Evolutionary conservation across 345 rosid genomes (phyloP), one percentile per base, ranked within the genome.

Genomic region (Eucalyptus paniculata): DNA sequence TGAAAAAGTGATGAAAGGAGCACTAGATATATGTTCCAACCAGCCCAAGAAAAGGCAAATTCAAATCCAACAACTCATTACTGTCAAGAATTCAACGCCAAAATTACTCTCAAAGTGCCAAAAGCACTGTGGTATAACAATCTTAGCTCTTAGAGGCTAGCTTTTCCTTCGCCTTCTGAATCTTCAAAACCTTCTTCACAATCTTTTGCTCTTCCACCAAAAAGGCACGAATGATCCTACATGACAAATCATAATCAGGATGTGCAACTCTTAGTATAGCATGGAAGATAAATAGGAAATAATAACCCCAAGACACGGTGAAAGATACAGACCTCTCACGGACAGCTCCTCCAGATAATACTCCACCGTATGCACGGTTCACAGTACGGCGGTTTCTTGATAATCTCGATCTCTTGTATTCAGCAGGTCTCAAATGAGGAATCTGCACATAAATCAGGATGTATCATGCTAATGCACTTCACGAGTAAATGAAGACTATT

Each of bases 121-220:
- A 37, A 72, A 37, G 83, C 83, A 37, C 83, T 19, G 83, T 77
- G 28, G 83, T 77, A 77, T 37, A 77, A 77, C 83, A 77, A 77
- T 77, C 83, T 88, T 44, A 88, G 86, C n/a, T 67, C 89, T 69
- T 88, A 16, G 89, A 88, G 58, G 89, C 56, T 34, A 67, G 58
- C 47, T 88, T 88, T 34, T 88, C 89, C 58, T 69, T 88, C 0
- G 62, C 86, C 86, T 88, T 88, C 47, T 88, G 89, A 72, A 88
- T 88, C 58, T 88, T 88, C 89, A 88, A 69, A 30, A 88, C 89
- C 62, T 88, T 88, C 89, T 88, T 88, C 86, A 88, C 89, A 18
- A 88, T 88, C 85, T 88, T 88, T 82, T 88, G 89, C 58, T 88
- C 86, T 50, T 88, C 89, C 83, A 88, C 89, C 89, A 88, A 72